These are phyloP conservation scores for Fraxinus greggii DNA, from an alignment of 305 asterid genomes.

Conservation along the genomic window DNA sequence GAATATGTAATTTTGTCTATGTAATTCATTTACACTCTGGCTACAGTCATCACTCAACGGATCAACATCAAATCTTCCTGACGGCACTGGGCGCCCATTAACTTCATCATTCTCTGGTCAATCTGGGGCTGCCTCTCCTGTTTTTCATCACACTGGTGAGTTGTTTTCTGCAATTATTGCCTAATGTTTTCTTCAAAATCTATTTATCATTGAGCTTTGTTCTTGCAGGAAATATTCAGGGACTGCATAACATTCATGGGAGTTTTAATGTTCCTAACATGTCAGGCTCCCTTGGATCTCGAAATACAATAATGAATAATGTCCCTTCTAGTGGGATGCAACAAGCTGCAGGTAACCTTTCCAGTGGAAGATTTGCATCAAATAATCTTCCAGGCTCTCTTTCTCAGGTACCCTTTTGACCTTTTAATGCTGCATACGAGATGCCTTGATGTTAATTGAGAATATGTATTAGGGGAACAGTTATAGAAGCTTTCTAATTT, in stretches of 20 bases:
- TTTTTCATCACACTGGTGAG: constrained; percentile 79
- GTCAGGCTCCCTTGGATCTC: constrained; percentile 88
- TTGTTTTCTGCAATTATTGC: constrained; percentile 32
- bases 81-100: constrained; percentile 76
- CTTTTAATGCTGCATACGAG: constrained; percentile 23
- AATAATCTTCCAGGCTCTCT: constrained; percentile 80
- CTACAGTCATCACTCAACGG: constrained; percentile 87
- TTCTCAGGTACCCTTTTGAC: constrained; percentile 64
- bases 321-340: constrained; percentile 89
- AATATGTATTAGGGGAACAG: constrained; percentile 12
- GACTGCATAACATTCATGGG: constrained; percentile 87
- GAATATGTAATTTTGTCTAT: neutral
- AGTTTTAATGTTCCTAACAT: constrained; percentile 77
- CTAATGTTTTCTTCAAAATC: constrained; percentile 8
- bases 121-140: constrained; percentile 91
- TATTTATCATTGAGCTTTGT: constrained; percentile 26
- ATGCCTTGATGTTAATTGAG: constrained; percentile 7
- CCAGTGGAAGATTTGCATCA: constrained; percentile 88
- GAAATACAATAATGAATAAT: constrained; percentile 71
- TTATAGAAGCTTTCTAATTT: neutral
- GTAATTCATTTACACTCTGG: constrained; percentile 18
- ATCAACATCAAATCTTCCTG: constrained; percentile 83
- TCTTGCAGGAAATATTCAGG: constrained; percentile 85
- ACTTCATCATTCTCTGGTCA: constrained; percentile 84
- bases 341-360: constrained; percentile 75